Evolutionary conservation across 345 rosid genomes (phyloP), one percentile per base, ranked within the genome.

Genomic region (Citrus unshiu): DNA sequence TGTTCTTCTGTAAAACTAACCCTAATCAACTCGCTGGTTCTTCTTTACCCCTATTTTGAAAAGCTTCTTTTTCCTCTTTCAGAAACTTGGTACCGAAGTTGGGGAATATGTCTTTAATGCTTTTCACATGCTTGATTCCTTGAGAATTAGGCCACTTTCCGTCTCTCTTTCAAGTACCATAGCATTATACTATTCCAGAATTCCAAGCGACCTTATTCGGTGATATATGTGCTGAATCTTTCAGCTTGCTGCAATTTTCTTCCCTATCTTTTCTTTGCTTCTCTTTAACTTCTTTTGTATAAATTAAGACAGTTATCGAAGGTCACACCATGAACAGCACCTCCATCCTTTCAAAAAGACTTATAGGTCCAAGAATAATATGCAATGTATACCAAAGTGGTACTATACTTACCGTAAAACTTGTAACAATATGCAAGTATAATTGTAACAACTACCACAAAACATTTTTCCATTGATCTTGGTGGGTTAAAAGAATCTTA

Each of bases 111-210:
- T 35, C 14, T 49, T 32, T 10, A 30, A 75, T n/a, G 69, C 43
- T 74, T 25, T 16, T 19, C 51, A 34, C 72, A 8, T 66, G 72
- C 57, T 76, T 32, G 72, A 65, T 76, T 76, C 72, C 34, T 35
- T 35, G 9, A 24, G 54, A 6, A 66, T n/a, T 66, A n/a, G 34
- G 7, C 63, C 63, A 51, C 70, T 14, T 12, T 71, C 29, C 22
- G n/a, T 49, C 51, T 49, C 24, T 27, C 35, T 6, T 46, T 7
- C 18, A 19, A 5, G 10, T 13, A 65, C 35, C 43, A 22, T 22
- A 21, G 1, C 0, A 12, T 61, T 22, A 66, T 29, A 7, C 51
- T 46, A 24, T 51, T 59, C 19, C 61, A 7, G 4, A 5, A 19
- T 27, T 70, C 61, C 74, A 29, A 18, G 74, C 32, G 7, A 51